phyloP scores from a whole-genome alignment of 2,329 filamentous ascomycete species.

The Biscogniauxia marginata region DNA sequence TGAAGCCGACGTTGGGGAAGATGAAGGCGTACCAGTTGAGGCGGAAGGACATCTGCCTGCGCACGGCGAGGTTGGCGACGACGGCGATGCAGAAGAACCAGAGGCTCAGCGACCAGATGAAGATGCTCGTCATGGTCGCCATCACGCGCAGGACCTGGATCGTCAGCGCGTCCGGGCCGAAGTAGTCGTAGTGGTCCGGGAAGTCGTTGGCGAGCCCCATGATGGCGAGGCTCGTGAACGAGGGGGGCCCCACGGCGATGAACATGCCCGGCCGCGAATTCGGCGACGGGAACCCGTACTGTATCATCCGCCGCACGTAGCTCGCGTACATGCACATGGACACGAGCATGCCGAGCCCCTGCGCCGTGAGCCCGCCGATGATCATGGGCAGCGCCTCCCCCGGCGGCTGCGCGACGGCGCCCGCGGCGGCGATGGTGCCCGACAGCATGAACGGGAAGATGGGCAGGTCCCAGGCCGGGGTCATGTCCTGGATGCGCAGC shows the following conservation, averaged over 20 bases:
- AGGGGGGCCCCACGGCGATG: constrained; percentile 47
- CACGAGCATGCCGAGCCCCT: constrained; percentile 45
- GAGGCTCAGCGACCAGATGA: constrained; percentile 47
- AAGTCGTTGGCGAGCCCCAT: constrained; percentile 43
- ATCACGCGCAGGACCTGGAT: constrained; percentile 37
- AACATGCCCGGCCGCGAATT: constrained; percentile 43
- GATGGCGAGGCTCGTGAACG: constrained; percentile 44
- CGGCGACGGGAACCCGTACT: constrained; percentile 40
- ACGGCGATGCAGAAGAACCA: constrained; percentile 47
- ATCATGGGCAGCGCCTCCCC: constrained; percentile 39
- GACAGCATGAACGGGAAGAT: constrained; percentile 37
- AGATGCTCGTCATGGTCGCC: constrained; percentile 41
- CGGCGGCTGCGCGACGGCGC: constrained; percentile 31
- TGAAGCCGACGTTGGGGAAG: constrained; percentile 65
- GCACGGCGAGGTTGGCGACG: constrained; percentile 28
- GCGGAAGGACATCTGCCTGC: constrained; percentile 35
- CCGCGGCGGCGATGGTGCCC: constrained; percentile 35
- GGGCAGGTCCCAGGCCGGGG: constrained; percentile 38
- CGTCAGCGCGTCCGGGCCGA: constrained; percentile 27
- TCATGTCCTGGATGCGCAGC: constrained; percentile 38
- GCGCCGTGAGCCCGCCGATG: constrained; percentile 41
- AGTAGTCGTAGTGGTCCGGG: constrained; percentile 24
- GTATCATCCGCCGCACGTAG: constrained; percentile 42
- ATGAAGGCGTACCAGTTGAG: constrained; percentile 63
- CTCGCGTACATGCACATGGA: constrained; percentile 43